A percentile compares a stretch with the other conserved stretches of the same genome.
phyloP scores from a whole-genome alignment of 331 rosid genomes.

The Telfairia occidentalis region DNA sequence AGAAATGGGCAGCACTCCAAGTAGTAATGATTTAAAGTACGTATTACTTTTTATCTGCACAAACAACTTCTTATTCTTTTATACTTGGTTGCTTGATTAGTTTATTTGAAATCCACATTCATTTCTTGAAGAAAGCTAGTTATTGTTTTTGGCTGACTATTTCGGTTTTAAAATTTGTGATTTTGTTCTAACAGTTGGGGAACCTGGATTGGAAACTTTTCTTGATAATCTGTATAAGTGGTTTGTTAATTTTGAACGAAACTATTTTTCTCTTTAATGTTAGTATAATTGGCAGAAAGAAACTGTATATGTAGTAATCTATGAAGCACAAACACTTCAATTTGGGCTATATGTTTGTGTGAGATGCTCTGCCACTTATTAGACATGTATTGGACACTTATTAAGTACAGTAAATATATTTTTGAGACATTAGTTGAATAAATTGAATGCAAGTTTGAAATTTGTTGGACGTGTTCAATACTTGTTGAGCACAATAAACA shows the following conservation, averaged over 20 bases:
- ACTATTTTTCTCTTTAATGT: neutral
- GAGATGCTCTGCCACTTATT: neutral
- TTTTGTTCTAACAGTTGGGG: neutral
- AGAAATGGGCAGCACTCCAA: slow-evolving; percentile 32
- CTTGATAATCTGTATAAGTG: neutral
- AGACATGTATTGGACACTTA: neutral
- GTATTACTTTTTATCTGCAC: slow-evolving; percentile 10
- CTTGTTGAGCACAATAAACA: neutral
- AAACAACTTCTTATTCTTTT: slow-evolving; percentile 10
- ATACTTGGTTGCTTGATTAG: neutral
- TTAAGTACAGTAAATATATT: neutral
- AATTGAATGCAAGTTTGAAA: neutral
- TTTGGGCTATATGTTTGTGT: neutral
- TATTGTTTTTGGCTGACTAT: neutral
- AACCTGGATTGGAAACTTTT: neutral
- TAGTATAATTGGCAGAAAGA: neutral
- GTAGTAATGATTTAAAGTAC: slow-evolving; percentile 43
- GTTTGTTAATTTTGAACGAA: neutral
- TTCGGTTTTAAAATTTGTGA: neutral
- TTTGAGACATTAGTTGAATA: neutral
- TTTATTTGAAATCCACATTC: neutral
- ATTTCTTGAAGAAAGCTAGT: neutral
- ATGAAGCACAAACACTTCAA: neutral
- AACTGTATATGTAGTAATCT: neutral
- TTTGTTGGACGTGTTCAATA: neutral